Percentiles rank a stretch among this genome's conserved stretches.
These are phyloP conservation scores for Anaeromyces robustus DNA, from an alignment of 192 early-diverging fungal species.

Conservation along the genomic window DNA sequence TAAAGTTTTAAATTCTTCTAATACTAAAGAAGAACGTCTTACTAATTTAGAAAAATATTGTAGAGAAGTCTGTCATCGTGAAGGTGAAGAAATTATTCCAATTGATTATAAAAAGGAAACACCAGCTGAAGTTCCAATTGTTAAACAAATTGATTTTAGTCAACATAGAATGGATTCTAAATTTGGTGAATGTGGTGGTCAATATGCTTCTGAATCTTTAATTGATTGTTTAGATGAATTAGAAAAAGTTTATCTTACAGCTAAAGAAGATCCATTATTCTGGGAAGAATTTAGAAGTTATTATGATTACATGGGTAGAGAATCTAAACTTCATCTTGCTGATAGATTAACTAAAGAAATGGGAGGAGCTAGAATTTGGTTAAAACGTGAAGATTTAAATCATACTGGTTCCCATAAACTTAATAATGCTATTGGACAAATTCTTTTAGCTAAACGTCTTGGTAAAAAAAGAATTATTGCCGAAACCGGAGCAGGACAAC, in stretches of 20 bases:
- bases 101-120: conserved; percentile 9
- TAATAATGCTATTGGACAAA: conserved; percentile 95
- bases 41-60: conserved; percentile 29
- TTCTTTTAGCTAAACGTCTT: conserved; percentile 81
- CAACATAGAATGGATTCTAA: conserved; percentile 47
- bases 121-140: conserved; percentile 2
- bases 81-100: conserved; percentile 3
- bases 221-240: conserved; percentile 87
- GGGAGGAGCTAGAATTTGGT: conserved; percentile 85
- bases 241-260: conserved; percentile 37
- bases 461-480: conserved; percentile 96
- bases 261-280: conserved; percentile 77
- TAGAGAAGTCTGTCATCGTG: conserved; percentile 28
- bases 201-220: conserved; percentile 94
- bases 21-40: conserved; percentile 16
- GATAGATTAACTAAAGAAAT: conserved; percentile 59
- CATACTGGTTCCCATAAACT: conserved; percentile 99
- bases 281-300: conserved; percentile 78
- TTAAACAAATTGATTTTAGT: conserved; percentile 5
- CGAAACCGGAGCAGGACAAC: conserved; percentile 96
- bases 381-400: conserved; percentile 97
- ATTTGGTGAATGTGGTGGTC: conserved; percentile 92
- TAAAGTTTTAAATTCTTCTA: conserved; percentile 49
- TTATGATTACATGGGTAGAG: conserved; percentile 85
- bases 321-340: conserved; percentile 75